phyloP scores from a whole-genome alignment of 192 early-diverging fungal species.

The Coemansia furcata region DNA sequence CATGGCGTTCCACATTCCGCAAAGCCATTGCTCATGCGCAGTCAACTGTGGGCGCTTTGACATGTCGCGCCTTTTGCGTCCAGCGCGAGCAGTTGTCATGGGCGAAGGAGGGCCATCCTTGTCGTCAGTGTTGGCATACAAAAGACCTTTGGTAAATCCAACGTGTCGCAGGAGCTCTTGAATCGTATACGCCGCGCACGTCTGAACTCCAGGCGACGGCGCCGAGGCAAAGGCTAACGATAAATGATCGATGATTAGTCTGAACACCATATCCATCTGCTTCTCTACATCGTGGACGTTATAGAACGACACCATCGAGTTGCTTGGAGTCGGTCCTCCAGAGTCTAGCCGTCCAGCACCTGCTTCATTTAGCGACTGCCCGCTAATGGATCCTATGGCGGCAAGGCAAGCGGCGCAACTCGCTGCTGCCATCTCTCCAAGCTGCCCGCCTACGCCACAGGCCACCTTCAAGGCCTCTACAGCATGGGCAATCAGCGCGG shows the following conservation, averaged over 20 bases:
- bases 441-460: constrained; percentile 18
- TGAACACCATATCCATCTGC: constrained; percentile 43
- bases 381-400: constrained; percentile 28
- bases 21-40: constrained; percentile 10
- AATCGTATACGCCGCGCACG: constrained; percentile 44
- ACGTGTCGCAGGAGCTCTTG: constrained; percentile 45
- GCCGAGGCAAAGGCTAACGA: constrained; percentile 45
- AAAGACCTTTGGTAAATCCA: constrained; percentile 39
- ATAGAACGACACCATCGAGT: background rate
- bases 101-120: background rate
- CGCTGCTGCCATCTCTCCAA: constrained; percentile 37
- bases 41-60: constrained; percentile 5
- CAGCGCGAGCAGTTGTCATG: background rate
- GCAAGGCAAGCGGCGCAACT: constrained; percentile 43
- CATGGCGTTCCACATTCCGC: constrained; percentile 41
- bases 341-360: background rate
- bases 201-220: constrained; percentile 44
- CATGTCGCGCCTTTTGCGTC: constrained; percentile 4
- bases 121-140: constrained; percentile 2
- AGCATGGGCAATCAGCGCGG: constrained; percentile 12
- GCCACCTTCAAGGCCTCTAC: constrained; percentile 19
- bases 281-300: constrained; percentile 31
- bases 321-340: background rate
- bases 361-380: constrained; percentile 3
- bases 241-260: constrained; percentile 43